Evolutionary conservation across 2,329 filamentous ascomycete species (phyloP).

Genomic region (Pseudocercospora musae): DNA sequence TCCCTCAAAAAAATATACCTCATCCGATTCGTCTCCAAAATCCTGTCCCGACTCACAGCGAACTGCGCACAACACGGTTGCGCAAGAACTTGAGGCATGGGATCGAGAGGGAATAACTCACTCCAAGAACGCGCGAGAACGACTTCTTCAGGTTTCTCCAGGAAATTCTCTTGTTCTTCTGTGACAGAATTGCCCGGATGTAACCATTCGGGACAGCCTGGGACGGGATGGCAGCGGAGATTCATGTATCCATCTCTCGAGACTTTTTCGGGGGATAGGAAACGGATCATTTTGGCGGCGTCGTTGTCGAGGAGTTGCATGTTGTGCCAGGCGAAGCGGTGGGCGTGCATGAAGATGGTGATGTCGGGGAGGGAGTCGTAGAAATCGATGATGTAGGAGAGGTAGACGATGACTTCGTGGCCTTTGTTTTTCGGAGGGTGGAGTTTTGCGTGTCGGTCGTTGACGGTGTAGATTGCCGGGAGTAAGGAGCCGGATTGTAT

Average conservation of each 20-base stretch:
- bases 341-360: conserved; percentile 60
- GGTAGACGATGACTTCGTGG: conserved; percentile 61
- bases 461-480: conserved; percentile 51
- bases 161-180: conserved; percentile 35
- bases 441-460: conserved; percentile 45
- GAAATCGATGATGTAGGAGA: conserved; percentile 60
- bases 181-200: conserved; percentile 37
- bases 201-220: conserved; percentile 56
- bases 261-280: conserved; percentile 47
- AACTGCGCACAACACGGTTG: conserved; percentile 65
- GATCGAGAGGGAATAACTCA: conserved; percentile 48
- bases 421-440: conserved; percentile 58
- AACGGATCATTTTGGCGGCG: conserved; percentile 44
- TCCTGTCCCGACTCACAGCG: conserved; percentile 56
- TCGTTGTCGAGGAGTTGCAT: conserved; percentile 49
- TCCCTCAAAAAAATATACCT: conserved; percentile 58
- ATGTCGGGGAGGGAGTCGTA: conserved; percentile 59
- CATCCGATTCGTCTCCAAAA: conserved; percentile 51
- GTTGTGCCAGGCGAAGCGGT: conserved; percentile 59
- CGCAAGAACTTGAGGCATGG: conserved; percentile 50
- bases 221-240: conserved; percentile 53
- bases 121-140: conserved; percentile 46
- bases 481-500: conserved; percentile 36
- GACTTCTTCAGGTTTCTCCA: conserved; percentile 44
- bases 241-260: conserved; percentile 54